Percentiles rank a stretch among this genome's conserved stretches.
Evolutionary conservation across 306 rosid species (phyloP).

Genomic region (Lupinus albus): DNA sequence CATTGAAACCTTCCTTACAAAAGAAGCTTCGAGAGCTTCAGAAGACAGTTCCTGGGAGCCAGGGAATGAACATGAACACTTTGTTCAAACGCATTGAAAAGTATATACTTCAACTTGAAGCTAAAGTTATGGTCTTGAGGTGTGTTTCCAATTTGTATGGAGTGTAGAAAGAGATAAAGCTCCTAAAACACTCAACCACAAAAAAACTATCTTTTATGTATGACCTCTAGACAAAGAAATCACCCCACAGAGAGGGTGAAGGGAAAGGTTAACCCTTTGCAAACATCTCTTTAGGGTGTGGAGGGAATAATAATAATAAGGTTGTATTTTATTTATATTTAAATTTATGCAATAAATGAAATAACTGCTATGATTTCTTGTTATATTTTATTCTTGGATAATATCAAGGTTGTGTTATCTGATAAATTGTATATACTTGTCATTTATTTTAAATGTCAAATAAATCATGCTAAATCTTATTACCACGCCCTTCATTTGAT

Average conservation of each 20-base stretch:
- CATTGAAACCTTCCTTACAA: constrained; percentile 24
- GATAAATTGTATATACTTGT: no score
- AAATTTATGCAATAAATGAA: not conserved
- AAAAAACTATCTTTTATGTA: not conserved
- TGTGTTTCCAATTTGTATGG: constrained; percentile 64
- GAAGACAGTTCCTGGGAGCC: constrained; percentile 54
- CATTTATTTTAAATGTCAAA: no score
- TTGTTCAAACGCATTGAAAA: constrained; percentile 55
- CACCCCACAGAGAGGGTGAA: not conserved
- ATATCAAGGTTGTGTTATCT: no score
- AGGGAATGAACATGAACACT: constrained; percentile 48
- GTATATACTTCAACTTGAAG: constrained; percentile 57
- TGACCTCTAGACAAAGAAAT: not conserved
- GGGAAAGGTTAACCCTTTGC: not conserved
- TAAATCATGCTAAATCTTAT: no score
- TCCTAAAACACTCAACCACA: constrained; percentile 14
- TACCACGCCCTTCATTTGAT: no score
- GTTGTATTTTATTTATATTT: not conserved
- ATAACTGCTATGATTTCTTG: not conserved
- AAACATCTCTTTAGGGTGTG: not conserved
- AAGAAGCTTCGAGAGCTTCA: constrained; percentile 63
- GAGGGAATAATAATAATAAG: not conserved
- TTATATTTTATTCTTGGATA: not conserved
- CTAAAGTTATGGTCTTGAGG: constrained; percentile 62
- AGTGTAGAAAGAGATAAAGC: constrained; percentile 36